phyloP scores from a whole-genome alignment of 495 filamentous ascomycete genomes.

The Neurospora discreta region DNA sequence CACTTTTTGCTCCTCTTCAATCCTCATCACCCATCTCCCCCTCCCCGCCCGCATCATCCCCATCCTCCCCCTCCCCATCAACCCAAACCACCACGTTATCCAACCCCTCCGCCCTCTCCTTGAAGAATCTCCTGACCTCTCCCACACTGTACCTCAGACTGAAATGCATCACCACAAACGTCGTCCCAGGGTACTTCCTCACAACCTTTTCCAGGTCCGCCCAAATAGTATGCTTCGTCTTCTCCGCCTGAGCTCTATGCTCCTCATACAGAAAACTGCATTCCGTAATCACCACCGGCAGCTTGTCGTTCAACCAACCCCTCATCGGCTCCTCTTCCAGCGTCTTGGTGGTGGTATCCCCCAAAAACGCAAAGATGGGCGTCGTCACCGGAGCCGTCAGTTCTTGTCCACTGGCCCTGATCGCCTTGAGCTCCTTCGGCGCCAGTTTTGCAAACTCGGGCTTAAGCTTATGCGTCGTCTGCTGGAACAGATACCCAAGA shows the following conservation, averaged over 20 bases:
- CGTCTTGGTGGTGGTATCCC: slow-evolving; percentile 22
- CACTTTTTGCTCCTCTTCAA: neutral
- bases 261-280: slow-evolving; percentile 25
- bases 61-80: slow-evolving; percentile 14
- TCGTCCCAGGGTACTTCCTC: slow-evolving; percentile 17
- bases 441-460: slow-evolving; percentile 11
- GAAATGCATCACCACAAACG: slow-evolving; percentile 30
- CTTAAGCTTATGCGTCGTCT: slow-evolving; percentile 15
- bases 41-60: neutral
- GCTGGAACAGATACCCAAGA: slow-evolving; percentile 26
- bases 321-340: slow-evolving; percentile 9
- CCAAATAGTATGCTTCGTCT: slow-evolving; percentile 29
- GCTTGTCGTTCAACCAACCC: slow-evolving; percentile 11
- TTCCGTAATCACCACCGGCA: slow-evolving; percentile 28
- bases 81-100: slow-evolving; percentile 29
- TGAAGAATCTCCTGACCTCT: slow-evolving; percentile 24
- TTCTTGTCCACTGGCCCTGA: slow-evolving; percentile 10
- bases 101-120: slow-evolving; percentile 13
- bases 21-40: neutral
- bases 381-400: slow-evolving; percentile 18
- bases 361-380: slow-evolving; percentile 28
- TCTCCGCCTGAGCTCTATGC: slow-evolving; percentile 22
- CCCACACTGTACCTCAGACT: slow-evolving; percentile 24
- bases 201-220: slow-evolving; percentile 22
- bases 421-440: slow-evolving; percentile 11